Base-by-base conservation (phyloP, 495 filamentous ascomycete species). In the Collariella sp. region DNA sequence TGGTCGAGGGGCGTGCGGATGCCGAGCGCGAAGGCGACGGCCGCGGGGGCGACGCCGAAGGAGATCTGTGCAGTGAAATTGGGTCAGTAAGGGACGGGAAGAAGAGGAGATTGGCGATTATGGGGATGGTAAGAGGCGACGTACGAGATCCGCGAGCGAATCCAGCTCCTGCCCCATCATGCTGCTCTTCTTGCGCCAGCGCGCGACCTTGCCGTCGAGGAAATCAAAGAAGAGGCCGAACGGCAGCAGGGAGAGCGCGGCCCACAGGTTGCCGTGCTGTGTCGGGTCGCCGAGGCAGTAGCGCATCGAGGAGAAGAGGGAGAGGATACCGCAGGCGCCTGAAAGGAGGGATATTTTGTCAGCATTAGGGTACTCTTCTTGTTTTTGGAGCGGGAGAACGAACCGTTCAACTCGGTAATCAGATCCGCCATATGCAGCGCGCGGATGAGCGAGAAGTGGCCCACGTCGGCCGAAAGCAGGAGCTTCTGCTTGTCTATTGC, bases 111-210 rank as follows among this genome's bases (percentile, higher is more conserved):
- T 46, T 5, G n/a, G n/a, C n/a, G n/a, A n/a, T n/a, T n/a, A n/a
- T n/a, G n/a, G 38, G 24, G 40, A 51, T 29, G 20, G 29, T 31
- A 22, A 45, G 43, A 22, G 13, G 46, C 13, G 46, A 31, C 59
- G 22, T 86, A 97, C 93, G 74, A 98, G 67, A 69, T 98, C 93
- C 38, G 93, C 93, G 38, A 98, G 76, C n/a, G 91, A 96, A 71
- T 98, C 93, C 38, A 98, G 76, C 71, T 97, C 93, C 70, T 97
- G 93, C 3, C 93, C 93, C 93, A 98, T 97, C 63, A 97, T 74
- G 52, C 86, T 91, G 56, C 87, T 89, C 81, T 96, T 97, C 70
- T 88, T 84, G 63, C 94, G 79, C 94, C 93, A 97, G 49, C 93
- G 75, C 54, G 93, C 93, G 38, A 98, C 90, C 62, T 87, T 93